Evolutionary conservation across 2,329 filamentous ascomycete species (phyloP).

Genomic region (Juglanconis sp.): DNA sequence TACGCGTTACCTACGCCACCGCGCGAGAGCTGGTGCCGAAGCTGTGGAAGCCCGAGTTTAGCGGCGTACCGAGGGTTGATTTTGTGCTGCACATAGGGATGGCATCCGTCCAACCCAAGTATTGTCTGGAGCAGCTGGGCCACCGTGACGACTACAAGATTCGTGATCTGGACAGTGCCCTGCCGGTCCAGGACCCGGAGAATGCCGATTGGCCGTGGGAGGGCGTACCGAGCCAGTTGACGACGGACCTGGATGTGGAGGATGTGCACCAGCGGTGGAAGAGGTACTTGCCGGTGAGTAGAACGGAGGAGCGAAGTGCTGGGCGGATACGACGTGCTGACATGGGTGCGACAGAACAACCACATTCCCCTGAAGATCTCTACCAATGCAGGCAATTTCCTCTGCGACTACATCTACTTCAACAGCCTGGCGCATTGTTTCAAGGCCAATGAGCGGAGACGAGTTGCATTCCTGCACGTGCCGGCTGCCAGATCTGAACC

Average conservation of each 20-base stretch:
- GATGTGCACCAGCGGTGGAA: conserved; percentile 57
- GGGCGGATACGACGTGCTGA: not conserved
- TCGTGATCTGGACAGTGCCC: conserved; percentile 65
- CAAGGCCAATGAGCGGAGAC: conserved; percentile 42
- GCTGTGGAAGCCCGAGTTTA: conserved; percentile 51
- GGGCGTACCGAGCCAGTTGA: conserved; percentile 52
- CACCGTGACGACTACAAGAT: conserved; percentile 71
- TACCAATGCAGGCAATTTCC: conserved; percentile 67
- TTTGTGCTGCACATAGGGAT: conserved; percentile 77
- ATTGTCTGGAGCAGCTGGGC: conserved; percentile 67
- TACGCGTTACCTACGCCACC: conserved; percentile 68
- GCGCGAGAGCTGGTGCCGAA: conserved; percentile 62
- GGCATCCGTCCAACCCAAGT: conserved; percentile 61
- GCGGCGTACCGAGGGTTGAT: conserved; percentile 48
- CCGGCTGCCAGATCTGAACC: conserved; percentile 75
- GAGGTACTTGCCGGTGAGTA: conserved; percentile 44
- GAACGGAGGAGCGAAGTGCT: not conserved
- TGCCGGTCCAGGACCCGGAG: conserved; percentile 36
- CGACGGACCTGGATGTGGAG: conserved; percentile 55
- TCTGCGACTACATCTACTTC: conserved; percentile 79
- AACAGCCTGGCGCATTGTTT: conserved; percentile 59
- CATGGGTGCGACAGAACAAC: conserved; percentile 29
- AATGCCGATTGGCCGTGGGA: conserved; percentile 54
- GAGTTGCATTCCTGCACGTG: conserved; percentile 70
- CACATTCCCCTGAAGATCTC: conserved; percentile 54